Evolutionary conservation across 2,329 filamentous ascomycete genomes (phyloP).

Genomic region (Tolypocladium pustulatum): DNA sequence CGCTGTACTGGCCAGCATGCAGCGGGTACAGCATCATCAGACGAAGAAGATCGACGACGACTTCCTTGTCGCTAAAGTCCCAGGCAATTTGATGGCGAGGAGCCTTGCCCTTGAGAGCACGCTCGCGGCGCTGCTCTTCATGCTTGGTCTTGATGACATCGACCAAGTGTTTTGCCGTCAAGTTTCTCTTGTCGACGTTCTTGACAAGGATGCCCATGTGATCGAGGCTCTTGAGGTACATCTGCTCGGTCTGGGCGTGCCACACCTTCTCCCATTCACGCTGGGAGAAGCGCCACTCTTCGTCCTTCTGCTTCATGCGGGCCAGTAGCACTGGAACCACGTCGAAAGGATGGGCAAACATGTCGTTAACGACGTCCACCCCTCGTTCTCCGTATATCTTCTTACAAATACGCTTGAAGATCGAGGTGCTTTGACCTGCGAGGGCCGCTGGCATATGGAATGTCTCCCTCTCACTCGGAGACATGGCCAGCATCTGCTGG

Average conservation of each 20-base stretch:
- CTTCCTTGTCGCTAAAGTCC: conserved; percentile 60
- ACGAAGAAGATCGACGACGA: conserved; percentile 52
- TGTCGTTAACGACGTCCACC: conserved; percentile 72
- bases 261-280: conserved; percentile 99
- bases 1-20: conserved; percentile 60
- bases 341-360: conserved; percentile 73
- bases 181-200: conserved; percentile 79
- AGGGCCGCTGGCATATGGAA: conserved; percentile 78
- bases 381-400: conserved; percentile 93
- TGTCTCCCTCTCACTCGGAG: conserved; percentile 55
- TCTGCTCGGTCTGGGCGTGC: conserved; percentile 88
- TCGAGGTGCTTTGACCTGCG: conserved; percentile 87
- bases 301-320: conserved; percentile 87
- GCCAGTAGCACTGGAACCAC: conserved; percentile 84
- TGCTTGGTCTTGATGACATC: conserved; percentile 87
- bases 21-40: conserved; percentile 56
- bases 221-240: conserved; percentile 93
- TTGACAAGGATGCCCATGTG: conserved; percentile 92
- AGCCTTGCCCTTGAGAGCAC: conserved; percentile 49
- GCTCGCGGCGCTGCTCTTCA: conserved; percentile 74
- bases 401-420: conserved; percentile 94
- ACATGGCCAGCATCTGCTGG: conserved; percentile 77
- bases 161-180: conserved; percentile 81
- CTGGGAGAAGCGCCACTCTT: conserved; percentile 94
- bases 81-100: conserved; percentile 66